Evolutionary conservation across 352 stramenopile species (phyloP).

Genomic region (Paralagenidium karlingii): DNA sequence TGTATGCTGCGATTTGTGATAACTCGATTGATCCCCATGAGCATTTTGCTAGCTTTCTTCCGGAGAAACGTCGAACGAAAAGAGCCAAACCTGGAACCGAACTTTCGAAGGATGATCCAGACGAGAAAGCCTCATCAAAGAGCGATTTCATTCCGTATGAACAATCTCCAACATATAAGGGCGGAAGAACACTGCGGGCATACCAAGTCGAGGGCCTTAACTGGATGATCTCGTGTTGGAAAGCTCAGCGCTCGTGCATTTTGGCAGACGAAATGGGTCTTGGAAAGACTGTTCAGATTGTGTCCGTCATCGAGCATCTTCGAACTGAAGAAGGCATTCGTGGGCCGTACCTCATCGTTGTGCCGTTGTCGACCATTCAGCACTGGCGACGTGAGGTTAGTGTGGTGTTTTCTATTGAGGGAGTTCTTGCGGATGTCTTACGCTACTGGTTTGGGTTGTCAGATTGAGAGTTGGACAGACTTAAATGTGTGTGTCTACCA

Average conservation of each 20-base stretch:
- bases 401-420: too few relatives aligned
- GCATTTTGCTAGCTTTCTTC: constrained; percentile 80
- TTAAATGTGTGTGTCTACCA: constrained; percentile 98
- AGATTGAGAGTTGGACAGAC: constrained; percentile 92
- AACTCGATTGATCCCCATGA: constrained; percentile 84
- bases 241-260: constrained; percentile 80
- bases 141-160: constrained; percentile 72
- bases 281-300: constrained; percentile 92
- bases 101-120: constrained; percentile 8
- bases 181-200: constrained; percentile 53
- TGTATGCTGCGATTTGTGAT: constrained; percentile 80
- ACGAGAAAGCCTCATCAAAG: too few relatives aligned
- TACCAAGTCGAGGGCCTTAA: constrained; percentile 85
- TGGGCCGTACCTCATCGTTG: constrained; percentile 75
- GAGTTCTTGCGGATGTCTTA: background rate
- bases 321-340: constrained; percentile 73
- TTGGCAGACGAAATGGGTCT: constrained; percentile 89
- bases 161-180: constrained; percentile 81
- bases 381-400: constrained; percentile 82
- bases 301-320: constrained; percentile 87
- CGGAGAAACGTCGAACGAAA: constrained; percentile 16
- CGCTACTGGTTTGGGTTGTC: constrained; percentile 3
- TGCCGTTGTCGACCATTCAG: constrained; percentile 80
- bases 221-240: constrained; percentile 83
- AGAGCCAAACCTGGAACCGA: background rate